These are phyloP conservation scores for Dryas octopetala DNA, from an alignment of 306 rosid genomes.

Conservation along the genomic window DNA sequence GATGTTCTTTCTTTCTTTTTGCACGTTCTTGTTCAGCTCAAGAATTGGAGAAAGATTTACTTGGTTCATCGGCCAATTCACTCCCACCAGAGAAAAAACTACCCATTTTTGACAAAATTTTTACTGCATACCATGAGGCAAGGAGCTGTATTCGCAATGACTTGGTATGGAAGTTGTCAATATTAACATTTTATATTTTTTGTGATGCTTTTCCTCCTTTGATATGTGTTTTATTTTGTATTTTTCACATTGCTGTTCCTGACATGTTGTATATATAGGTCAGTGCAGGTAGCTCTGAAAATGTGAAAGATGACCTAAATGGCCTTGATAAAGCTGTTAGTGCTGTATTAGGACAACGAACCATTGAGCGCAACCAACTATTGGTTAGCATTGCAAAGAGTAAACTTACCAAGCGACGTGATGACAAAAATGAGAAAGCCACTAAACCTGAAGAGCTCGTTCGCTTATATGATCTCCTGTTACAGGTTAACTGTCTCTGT, in stretches of 20 bases:
- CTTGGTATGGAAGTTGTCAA: constrained; percentile 55
- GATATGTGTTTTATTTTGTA: not conserved
- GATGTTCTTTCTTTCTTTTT: constrained; percentile 11
- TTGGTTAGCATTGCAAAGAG: constrained; percentile 85
- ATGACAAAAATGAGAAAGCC: constrained; percentile 87
- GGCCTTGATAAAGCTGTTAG: constrained; percentile 98
- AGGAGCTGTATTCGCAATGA: constrained; percentile 91
- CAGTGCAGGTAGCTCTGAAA: constrained; percentile 84
- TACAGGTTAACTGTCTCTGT: constrained; percentile 60
- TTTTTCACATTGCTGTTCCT: constrained; percentile 22
- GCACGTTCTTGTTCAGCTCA: constrained; percentile 63
- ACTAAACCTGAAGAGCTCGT: constrained; percentile 99
- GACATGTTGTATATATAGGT: constrained; percentile 47
- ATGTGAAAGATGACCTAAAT: constrained; percentile 82
- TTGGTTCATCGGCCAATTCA: constrained; percentile 65
- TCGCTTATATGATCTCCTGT: constrained; percentile 81
- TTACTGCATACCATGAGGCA: constrained; percentile 93
- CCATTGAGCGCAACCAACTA: constrained; percentile 89
- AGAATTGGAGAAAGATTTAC: constrained; percentile 90
- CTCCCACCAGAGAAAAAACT: constrained; percentile 76
- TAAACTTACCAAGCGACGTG: constrained; percentile 74
- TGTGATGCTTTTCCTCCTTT: not conserved
- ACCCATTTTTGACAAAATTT: constrained; percentile 80
- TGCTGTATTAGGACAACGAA: constrained; percentile 89
- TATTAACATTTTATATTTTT: not conserved